Evolutionary conservation across 768 basidiomycete species (phyloP).

Genomic region (Nidularia sp.): DNA sequence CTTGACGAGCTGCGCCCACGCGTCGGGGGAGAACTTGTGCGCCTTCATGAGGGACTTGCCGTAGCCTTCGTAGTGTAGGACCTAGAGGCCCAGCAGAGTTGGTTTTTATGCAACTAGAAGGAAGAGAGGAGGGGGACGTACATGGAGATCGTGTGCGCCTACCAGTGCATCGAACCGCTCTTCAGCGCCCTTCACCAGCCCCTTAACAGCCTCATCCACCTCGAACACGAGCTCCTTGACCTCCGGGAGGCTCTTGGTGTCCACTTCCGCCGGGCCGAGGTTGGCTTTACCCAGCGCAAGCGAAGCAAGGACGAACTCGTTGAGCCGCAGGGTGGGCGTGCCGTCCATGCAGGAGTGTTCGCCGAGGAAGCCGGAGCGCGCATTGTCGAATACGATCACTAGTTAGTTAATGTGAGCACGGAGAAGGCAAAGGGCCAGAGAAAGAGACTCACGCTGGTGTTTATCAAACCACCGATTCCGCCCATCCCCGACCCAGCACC

Average conservation of each 20-base stretch:
- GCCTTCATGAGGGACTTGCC: constrained; percentile 86
- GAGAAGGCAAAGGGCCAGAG: not conserved
- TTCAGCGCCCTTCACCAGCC: constrained; percentile 55
- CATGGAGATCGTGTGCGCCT: constrained; percentile 73
- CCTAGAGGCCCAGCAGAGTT: constrained; percentile 27
- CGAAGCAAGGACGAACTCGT: constrained; percentile 86
- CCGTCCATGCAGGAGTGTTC: constrained; percentile 92
- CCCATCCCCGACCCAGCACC: constrained; percentile 86
- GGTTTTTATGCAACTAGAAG: not conserved
- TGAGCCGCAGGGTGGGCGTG: constrained; percentile 90
- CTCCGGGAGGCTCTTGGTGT: constrained; percentile 38
- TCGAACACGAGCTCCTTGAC: constrained; percentile 72
- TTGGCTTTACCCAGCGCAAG: constrained; percentile 72
- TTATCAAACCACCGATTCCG: constrained; percentile 95
- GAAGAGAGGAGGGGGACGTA: constrained; percentile 23
- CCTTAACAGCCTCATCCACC: constrained; percentile 49
- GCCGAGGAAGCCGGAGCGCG: constrained; percentile 89
- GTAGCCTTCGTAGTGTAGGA: constrained; percentile 83
- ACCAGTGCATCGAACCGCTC: constrained; percentile 74
- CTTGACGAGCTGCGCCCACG: constrained; percentile 93
- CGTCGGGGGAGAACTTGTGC: constrained; percentile 84
- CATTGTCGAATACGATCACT: constrained; percentile 95
- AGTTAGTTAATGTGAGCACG: constrained; percentile 22
- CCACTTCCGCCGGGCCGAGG: constrained; percentile 45
- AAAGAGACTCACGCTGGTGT: constrained; percentile 69